Base-by-base conservation (phyloP, 306 rosid species). In the Cucurbita pepo region DNA sequence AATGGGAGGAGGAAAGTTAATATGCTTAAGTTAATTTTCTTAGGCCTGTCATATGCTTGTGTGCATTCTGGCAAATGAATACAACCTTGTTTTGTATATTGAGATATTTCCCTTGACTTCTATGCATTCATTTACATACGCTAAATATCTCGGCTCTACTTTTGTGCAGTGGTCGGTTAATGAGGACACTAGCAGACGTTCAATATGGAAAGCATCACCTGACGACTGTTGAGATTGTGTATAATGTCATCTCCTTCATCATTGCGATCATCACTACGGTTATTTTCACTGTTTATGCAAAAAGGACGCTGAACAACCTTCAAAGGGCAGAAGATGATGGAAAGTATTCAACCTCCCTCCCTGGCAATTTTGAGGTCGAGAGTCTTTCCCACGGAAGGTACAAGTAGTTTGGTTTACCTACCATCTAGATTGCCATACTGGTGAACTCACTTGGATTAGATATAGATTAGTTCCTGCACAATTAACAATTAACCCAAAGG, bases 261-360 rank as follows among this genome's bases (percentile, higher is more conserved):
- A 56, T 95, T 38, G 95, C 99, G 8, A 71, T 91, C n/a, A 66
- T 91, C 59, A 95, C 95, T 65, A 89, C 87, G 11, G 58, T 89
- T 80, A 96, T 82, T 57, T 95, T 95, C 81, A 91, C 99, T 19
- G 82, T 95, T 53, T 95, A 89, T 77, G 95, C 97, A 10, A 95
- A 89, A 79, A 91, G 84, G 81, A 84, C 88, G 53, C 76, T 95
- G 13, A 80, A 86, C 75, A 83, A 83, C 83, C 92, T 91, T 65
- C 80, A 89, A 77, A 78, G 53, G 50, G 83, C 79, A 43, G 91
- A 85, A 76, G 80, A 77, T 69, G 78, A 34, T 77, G 82, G 81
- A 62, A 91, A 82, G 83, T 77, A 76, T 72, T 70, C 86, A 47
- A 78, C 74, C 67, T 76, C 87, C 8, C 80, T 69, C 52, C 79